Evolutionary conservation across 495 filamentous ascomycete species (phyloP).

Genomic region (Aspergillus avenaceus): DNA sequence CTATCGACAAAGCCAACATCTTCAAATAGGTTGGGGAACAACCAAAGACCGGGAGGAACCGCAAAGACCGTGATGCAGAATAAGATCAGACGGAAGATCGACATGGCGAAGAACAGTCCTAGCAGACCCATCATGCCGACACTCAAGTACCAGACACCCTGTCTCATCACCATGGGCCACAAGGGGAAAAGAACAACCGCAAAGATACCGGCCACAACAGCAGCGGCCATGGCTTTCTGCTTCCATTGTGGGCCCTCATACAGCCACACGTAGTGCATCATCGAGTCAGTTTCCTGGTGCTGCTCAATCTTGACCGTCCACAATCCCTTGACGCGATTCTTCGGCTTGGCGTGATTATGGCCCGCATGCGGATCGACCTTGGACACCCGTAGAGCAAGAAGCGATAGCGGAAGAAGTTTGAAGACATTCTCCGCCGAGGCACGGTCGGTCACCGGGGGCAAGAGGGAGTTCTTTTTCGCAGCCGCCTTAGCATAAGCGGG

Average conservation of each 20-base stretch:
- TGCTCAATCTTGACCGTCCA: constrained; percentile 98
- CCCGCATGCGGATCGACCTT: constrained; percentile 72
- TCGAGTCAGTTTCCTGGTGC: constrained; percentile 86
- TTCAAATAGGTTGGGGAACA: constrained; percentile 97
- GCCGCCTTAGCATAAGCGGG: constrained; percentile 82
- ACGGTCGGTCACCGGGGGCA: constrained; percentile 83
- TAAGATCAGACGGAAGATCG: constrained; percentile 92
- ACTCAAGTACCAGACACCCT: constrained; percentile 96
- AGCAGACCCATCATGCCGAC: constrained; percentile 91
- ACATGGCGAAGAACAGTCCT: constrained; percentile 95
- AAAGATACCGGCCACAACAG: constrained; percentile 77
- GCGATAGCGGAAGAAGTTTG: constrained; percentile 92
- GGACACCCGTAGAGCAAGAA: constrained; percentile 84
- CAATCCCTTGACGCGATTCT: constrained; percentile 88
- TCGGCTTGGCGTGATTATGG: constrained; percentile 73
- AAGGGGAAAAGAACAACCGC: constrained; percentile 91
- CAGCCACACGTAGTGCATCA: constrained; percentile 94
- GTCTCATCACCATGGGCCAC: constrained; percentile 86
- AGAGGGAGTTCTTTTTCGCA: constrained; percentile 75
- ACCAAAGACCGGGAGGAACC: constrained; percentile 84
- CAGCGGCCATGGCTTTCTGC: constrained; percentile 83
- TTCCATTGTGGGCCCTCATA: constrained; percentile 94
- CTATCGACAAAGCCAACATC: constrained; percentile 98
- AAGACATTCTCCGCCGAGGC: constrained; percentile 86
- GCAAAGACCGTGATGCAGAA: constrained; percentile 89